Base-by-base conservation (phyloP, 2,329 filamentous ascomycete genomes). In the Cladosporium sp. region DNA sequence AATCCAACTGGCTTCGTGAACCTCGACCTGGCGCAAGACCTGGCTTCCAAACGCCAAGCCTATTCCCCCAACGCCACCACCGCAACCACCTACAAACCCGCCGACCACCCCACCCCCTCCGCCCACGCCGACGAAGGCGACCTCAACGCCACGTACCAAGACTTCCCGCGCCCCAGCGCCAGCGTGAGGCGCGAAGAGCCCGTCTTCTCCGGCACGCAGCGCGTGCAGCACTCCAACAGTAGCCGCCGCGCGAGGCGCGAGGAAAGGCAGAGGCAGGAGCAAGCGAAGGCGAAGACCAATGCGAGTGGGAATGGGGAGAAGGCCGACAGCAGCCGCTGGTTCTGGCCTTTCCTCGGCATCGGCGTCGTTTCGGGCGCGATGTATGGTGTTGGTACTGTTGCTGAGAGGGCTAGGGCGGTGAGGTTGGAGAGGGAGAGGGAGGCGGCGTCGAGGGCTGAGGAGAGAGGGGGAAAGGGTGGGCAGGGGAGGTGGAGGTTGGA, bases 1-100 rank as follows among this genome's bases (percentile, higher is more conserved):
- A 83, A 79, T 27, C 82, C 83, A 1, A 85, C 82, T 1, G 83
- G 82, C 0, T 86, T 83, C 59, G 78, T 85, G 38, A 84, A 83
- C 56, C 80, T 83, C 56, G 78, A 83, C 27, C 50, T 57, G 12
- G 53, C 20, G n/a, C 24, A 50, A 37, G 47, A 63, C 1, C 52
- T 58, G 17, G 51, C 59, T 12, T 52, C 56, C 4, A 54, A 52
- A 44, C 29, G n/a, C n/a, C n/a, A 50, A 24, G n/a, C n/a, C n/a
- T n/a, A n/a, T n/a, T n/a, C n/a, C 53, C 54, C 29, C 44, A 17
- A 19, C 15, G 9, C 17, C 22, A 27, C 22, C 22, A 41, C 50
- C n/a, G 30, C 38, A 7, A 13, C 47, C 17, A n/a, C 29, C 19
- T 18, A 32, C 41, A 7, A 20, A 13, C 15, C 43, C 4, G 22